A percentile compares a stretch with the other conserved stretches of the same genome.
Evolutionary conservation across 2,329 filamentous ascomycete genomes (phyloP).

Genomic region (Grosmannia clavigera): DNA sequence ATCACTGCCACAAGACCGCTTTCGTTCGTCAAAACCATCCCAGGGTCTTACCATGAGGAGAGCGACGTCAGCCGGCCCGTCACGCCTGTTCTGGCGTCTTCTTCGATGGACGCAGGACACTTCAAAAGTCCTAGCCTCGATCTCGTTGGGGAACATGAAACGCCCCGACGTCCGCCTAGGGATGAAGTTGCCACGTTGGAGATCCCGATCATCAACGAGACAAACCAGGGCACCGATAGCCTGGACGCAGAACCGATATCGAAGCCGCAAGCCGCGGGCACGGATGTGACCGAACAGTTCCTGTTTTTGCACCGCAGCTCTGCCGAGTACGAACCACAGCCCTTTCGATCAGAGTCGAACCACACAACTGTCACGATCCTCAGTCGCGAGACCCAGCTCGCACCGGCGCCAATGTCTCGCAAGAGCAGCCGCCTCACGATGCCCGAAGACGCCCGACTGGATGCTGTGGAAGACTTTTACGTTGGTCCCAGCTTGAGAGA

Average conservation of each 20-base stretch:
- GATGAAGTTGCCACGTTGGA: neutral
- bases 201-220: neutral
- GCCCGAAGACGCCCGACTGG: slow-evolving; percentile 9
- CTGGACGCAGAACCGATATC: neutral
- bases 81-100: neutral
- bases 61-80: slow-evolving; percentile 4
- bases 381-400: slow-evolving; percentile 27
- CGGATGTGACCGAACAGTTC: neutral
- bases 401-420: slow-evolving; percentile 4
- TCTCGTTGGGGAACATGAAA: neutral
- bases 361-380: slow-evolving; percentile 38
- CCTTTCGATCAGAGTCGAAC: slow-evolving; percentile 24
- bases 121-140: neutral
- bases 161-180: neutral
- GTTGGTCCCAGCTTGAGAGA: slow-evolving; percentile 19
- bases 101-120: neutral
- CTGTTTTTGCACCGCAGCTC: neutral
- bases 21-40: slow-evolving; percentile 2
- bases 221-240: neutral
- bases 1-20: neutral
- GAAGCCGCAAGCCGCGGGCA: neutral
- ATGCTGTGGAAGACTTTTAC: slow-evolving; percentile 21
- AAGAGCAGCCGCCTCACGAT: neutral
- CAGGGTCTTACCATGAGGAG: slow-evolving; percentile 8
- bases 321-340: slow-evolving; percentile 26